Percentiles rank a stretch among this genome's conserved stretches.
phyloP scores from a whole-genome alignment of 192 early-diverging fungal species.

The Coemansia sp. region DNA sequence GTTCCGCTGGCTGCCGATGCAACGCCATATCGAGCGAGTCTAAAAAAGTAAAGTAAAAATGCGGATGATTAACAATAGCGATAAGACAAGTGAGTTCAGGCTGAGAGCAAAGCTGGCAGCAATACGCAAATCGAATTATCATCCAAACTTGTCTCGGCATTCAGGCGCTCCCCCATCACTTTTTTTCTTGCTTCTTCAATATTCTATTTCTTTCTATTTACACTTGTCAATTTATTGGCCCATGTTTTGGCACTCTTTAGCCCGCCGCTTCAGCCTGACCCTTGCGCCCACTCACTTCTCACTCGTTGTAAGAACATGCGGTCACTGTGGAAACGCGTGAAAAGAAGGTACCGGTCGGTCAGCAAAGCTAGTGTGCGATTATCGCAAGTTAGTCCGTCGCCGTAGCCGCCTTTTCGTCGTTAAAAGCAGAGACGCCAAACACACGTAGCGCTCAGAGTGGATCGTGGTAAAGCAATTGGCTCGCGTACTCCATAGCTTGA shows the following conservation, averaged over 20 bases:
- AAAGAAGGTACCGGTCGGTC: slow-evolving; percentile 86
- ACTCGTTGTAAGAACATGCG: slow-evolving; percentile 11
- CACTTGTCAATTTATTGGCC: background rate
- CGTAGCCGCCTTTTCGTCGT: slow-evolving; percentile 85
- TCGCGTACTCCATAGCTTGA: too few relatives aligned
- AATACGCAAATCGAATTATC: too few relatives aligned
- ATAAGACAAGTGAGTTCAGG: background rate
- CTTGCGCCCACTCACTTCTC: slow-evolving; percentile 43
- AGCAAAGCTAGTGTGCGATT: slow-evolving; percentile 87
- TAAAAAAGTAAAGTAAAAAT: background rate
- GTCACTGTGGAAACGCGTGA: slow-evolving; percentile 51
- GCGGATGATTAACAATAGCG: background rate
- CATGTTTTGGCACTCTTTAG: slow-evolving; percentile 43
- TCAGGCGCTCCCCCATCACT: background rate
- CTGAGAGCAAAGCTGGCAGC: background rate
- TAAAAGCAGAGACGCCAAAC: slow-evolving; percentile 89
- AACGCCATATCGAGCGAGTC: background rate
- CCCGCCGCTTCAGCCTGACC: slow-evolving; percentile 26
- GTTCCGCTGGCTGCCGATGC: background rate
- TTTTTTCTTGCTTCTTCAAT: background rate
- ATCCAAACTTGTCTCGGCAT: too few relatives aligned
- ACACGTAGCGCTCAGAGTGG: slow-evolving; percentile 82
- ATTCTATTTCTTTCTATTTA: slow-evolving; percentile 1
- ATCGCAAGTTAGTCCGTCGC: slow-evolving; percentile 85
- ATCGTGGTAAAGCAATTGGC: too few relatives aligned